phyloP scores from a whole-genome alignment of 495 filamentous ascomycete genomes.

The Aspergillus leporis region DNA sequence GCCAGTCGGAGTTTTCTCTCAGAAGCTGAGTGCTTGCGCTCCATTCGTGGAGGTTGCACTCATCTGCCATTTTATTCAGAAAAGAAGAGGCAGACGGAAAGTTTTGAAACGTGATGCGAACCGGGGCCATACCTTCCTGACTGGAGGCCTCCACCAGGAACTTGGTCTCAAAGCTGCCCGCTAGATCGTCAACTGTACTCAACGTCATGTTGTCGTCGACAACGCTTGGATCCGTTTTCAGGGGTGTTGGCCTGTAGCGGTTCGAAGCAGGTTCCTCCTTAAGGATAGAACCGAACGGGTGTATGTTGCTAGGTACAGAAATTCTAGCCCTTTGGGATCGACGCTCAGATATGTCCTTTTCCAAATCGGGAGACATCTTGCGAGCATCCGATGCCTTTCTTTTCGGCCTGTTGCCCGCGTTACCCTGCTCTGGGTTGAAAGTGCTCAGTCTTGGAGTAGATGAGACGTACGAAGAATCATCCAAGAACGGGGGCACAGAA shows the following conservation, averaged over 20 bases:
- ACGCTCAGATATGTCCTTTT: neutral
- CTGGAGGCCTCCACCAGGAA: constrained; percentile 19
- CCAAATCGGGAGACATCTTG: neutral
- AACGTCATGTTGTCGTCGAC: neutral
- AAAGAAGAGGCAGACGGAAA: constrained; percentile 15
- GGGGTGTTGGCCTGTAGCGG: neutral
- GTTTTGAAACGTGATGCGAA: constrained; percentile 20
- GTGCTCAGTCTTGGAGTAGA: neutral
- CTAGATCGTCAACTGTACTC: neutral
- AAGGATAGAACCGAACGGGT: neutral
- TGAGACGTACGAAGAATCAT: neutral
- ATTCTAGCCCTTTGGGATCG: neutral
- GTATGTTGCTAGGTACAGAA: neutral
- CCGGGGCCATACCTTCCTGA: constrained; percentile 14
- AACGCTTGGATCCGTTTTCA: neutral
- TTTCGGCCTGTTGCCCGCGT: neutral
- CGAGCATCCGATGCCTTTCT: neutral
- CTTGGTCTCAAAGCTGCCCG: neutral
- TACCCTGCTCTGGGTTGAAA: neutral
- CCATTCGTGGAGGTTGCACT: constrained; percentile 9
- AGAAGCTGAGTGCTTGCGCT: constrained; percentile 1
- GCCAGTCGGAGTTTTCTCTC: neutral
- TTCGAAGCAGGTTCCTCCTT: neutral
- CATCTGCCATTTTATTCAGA: constrained; percentile 15
- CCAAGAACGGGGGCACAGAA: neutral